Base-by-base conservation (phyloP, 495 filamentous ascomycete genomes). In the Penicillium manginii region DNA sequence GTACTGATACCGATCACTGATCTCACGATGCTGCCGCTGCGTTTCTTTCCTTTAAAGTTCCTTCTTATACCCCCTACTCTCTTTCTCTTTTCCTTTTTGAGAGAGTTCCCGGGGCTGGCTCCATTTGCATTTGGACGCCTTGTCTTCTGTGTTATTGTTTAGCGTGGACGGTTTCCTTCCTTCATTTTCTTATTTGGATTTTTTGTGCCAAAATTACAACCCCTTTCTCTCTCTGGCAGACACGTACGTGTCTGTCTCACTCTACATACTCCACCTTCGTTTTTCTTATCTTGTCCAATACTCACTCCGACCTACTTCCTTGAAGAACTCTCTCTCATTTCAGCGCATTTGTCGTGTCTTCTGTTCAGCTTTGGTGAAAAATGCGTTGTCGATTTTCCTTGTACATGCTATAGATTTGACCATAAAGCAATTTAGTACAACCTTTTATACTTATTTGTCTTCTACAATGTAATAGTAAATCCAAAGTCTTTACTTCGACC, bases 1-100 rank as follows among this genome's bases (percentile, higher is more conserved):
- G 19, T 73, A 74, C 57, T 78, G 26, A 29, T 29, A 29, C 9
- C 9, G 60, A 71, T 54, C 21, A 29, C 9, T 29, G 60, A 71
- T 54, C 21, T 59, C 57, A 61, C 47, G 43, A 55, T 48, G 50
- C 50, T 59, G 40, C 26, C 21, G n/a, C 51, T 33, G 55, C 17
- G n/a, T 53, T 33, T 58, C 52, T 53, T 56, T 58, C 40, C 42
- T 32, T 57, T 32, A 50, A 50, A 50, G 43, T 50, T 49, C 43
- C 55, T 26, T 57, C 49, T 17, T 43, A 39, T 42, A 17, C 15
- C 40, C n/a, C 40, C n/a, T 15, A 46, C 54, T 18, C 42, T 26
- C 51, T 49, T 58, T 52, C 22, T 42, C 50, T 37, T 54, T 43
- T 52, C 39, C 51, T 60, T 37, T 58, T 26, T 29, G 22, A 22